Evolutionary conservation across 257 asterid species (phyloP), one percentile per base, ranked within the genome.

Genomic region (Verbena officinalis): DNA sequence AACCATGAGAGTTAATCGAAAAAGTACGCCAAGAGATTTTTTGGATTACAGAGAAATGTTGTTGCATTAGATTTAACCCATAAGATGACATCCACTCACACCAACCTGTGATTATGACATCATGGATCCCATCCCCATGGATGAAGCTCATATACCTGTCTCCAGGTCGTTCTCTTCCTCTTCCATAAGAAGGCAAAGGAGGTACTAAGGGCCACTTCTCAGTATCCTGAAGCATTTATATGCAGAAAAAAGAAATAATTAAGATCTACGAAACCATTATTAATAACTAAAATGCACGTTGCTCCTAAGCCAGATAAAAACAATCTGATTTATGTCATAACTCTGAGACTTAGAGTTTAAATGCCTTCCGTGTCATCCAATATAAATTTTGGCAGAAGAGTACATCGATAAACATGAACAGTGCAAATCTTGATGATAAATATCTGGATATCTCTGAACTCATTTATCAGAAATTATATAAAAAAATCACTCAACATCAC

Each of bases 161-260:
- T 49, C 89, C 95, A 52, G 89, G 84, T 9, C 74, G 73, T 52
- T 84, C 92, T 70, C 89, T 80, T 27, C 92, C 95, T 64, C 86
- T 77, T 23, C 95, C 95, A 70, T 82, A 87, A 50, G 95, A 87
- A 19, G 95, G 95, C 75, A 87, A 78, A 13, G 95, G 95, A 6
- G 72, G 78, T 22, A 84, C 43, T 54, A 87, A 80, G 11, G 90
- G 83, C 82, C 86, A 81, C 5, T 68, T 13, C n/a, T 38, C 55
- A n/a, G 89, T 74, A 68, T 84, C 84, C 96, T 88, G 71, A 68
- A 78, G 77, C 70, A 74, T 67, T 21, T 24, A 53, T 15, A 31
- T 21, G 11, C 34, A 54, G 9, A 46, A 1, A 53, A 40, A 22
- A 10, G 62, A 44, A 13, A 16, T 15, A 14, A 15, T 5, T 9